Base-by-base conservation (phyloP, 129 eudicot species). In the Pulicaria dysenterica region DNA sequence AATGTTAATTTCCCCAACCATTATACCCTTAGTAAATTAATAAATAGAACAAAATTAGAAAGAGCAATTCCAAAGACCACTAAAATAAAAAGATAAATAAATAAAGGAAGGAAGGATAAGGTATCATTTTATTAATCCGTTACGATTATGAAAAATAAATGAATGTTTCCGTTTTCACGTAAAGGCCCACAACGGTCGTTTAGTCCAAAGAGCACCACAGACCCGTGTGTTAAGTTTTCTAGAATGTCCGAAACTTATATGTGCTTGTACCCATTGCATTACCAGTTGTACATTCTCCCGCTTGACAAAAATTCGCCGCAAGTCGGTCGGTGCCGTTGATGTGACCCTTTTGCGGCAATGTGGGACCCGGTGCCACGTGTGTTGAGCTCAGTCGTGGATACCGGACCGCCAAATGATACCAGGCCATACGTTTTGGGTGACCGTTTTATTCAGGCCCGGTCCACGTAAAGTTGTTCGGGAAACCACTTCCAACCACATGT, bases 131-230 rank as follows among this genome's bases (percentile, higher is more conserved):
- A 72, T 64, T 13, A n/a, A 44, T 36, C 75, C 70, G 70, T 77
- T 58, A 63, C 8, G 2, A 24, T 24, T 24, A 2, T 2, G 61
- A 48, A 67, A 60, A 44, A 48, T 1, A 70, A 24, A 13, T 4
- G 51, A 58, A 54, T 41, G 70, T 77, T 60, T 42, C 71, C 64
- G 41, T 61, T 72, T 69, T 1, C 31, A 19, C 1, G 13, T 3
- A 55, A 8, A 59, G 70, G 76, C 38, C 80, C 81, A 77, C 76
- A 77, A 77, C 81, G 76, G 76, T 77, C 76, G 69, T n/a, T 31
- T 48, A 59, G 31, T 24, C 31, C 31, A 24, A 40, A 69, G 46
- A 58, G 55, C 8, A 60, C 70, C 75, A 53, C 63, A 40, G 13
- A 31, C 70, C 70, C 58, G 5, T 58, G 77, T 73, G 41, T 37